Base-by-base conservation (phyloP, 202 grass and related monocot genomes). In the Zizania palustris region DNA sequence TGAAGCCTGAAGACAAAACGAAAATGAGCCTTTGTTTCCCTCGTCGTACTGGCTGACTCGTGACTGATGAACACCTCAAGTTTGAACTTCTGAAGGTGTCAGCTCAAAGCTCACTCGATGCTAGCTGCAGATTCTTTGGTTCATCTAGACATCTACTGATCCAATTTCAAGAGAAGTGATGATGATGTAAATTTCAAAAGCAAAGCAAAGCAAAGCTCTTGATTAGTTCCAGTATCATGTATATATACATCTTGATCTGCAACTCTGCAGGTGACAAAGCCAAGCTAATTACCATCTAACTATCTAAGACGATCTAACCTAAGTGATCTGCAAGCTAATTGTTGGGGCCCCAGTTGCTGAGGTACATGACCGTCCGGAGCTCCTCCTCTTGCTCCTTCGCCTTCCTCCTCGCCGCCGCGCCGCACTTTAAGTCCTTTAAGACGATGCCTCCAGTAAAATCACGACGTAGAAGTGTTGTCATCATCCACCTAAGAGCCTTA, bases 341-440 rank as follows among this genome's bases (percentile, higher is more conserved):
- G 73, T 97, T 97, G 22, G 90, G 88, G 8, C 93, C 93, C 85
- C 90, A 97, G 75, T 78, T 87, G 45, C 75, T 85, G 67, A 91
- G 35, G 76, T 86, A 91, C 86, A 93, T 91, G 13, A 93, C 84
- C 0, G 86, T 91, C 50, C 88, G 76, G 20, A 97, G 45, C 45
- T 78, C 67, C 43, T 90, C 88, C 86, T 97, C 75, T 13, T 87
- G 40, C 67, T 35, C 73, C 88, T 64, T 76, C 1, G 86, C 88
- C 18, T 75, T 85, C 67, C 53, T 81, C 80, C 80, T 89, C 10
- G 58, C 73, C 2, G 11, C 59, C n/a, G n/a, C n/a, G n/a, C n/a
- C n/a, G n/a, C n/a, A n/a, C n/a, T n/a, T n/a, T n/a, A n/a, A n/a
- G n/a, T n/a, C n/a, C n/a, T n/a, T n/a, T n/a, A n/a, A n/a, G n/a